These are phyloP conservation scores for Acanthamoeba castellanii DNA, from an alignment of 208 protist genomes.

Conservation along the genomic window DNA sequence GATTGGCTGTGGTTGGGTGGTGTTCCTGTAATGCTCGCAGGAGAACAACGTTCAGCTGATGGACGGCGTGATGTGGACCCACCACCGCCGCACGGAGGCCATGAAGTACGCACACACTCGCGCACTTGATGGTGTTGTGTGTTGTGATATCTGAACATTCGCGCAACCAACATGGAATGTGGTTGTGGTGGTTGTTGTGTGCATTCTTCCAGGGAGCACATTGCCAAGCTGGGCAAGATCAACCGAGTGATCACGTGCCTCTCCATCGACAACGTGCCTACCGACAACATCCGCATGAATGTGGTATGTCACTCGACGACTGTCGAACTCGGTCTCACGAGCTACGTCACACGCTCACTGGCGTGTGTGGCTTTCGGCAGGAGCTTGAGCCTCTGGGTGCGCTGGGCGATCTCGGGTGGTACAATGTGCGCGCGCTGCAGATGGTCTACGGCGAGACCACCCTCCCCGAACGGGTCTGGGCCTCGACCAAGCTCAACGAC, in stretches of 20 bases:
- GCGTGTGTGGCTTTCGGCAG: background rate
- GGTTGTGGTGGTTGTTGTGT: background rate
- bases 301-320: background rate
- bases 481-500: constrained; percentile 15
- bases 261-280: background rate
- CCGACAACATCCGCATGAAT: constrained; percentile 61
- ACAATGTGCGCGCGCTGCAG: constrained; percentile 29
- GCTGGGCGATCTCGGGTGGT: constrained; percentile 60
- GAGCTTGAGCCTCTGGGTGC: background rate
- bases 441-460: constrained; percentile 35
- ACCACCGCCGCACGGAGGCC: background rate
- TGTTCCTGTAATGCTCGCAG: background rate
- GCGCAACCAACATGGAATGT: no score
- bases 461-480: constrained; percentile 54
- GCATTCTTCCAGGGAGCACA: constrained; percentile 3
- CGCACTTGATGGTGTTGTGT: background rate
- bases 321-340: no score
- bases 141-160: background rate
- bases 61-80: constrained; percentile 53
- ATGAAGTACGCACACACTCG: constrained; percentile 19
- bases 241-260: constrained; percentile 19
- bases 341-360: no score
- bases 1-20: no score
- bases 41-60: constrained; percentile 59
- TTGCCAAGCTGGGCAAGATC: constrained; percentile 51